Percentiles rank a stretch among this genome's conserved stretches.
Evolutionary conservation across 495 filamentous ascomycete genomes (phyloP).

Genomic region (Opeltia flavorubescens): DNA sequence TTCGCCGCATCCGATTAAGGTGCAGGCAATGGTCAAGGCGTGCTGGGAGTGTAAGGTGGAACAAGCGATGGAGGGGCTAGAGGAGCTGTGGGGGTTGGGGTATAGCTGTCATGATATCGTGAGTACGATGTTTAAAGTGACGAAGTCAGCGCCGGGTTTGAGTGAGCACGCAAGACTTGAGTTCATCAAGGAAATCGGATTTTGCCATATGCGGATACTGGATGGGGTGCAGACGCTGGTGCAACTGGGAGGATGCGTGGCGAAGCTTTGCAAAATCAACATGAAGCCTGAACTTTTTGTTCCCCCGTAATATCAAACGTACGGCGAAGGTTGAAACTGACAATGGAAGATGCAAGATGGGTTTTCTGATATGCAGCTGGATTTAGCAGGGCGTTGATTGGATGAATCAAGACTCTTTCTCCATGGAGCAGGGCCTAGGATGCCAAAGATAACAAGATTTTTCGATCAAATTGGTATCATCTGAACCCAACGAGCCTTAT

Average conservation of each 20-base stretch:
- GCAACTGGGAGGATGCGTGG: constrained; percentile 83
- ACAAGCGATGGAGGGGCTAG: constrained; percentile 67
- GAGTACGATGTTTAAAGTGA: constrained; percentile 96
- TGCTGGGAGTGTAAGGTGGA: constrained; percentile 88
- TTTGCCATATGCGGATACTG: constrained; percentile 97
- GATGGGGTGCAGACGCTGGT: constrained; percentile 92
- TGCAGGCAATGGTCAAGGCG: constrained; percentile 95
- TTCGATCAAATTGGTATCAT: too few relatives aligned
- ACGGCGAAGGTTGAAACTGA: not conserved
- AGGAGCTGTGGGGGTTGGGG: constrained; percentile 85
- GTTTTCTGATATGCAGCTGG: not conserved
- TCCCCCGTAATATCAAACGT: constrained; percentile 20
- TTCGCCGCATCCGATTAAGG: constrained; percentile 90
- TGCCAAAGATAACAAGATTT: too few relatives aligned
- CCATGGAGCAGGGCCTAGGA: not conserved
- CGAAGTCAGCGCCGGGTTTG: constrained; percentile 79
- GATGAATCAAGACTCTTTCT: not conserved
- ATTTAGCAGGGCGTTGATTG: not conserved
- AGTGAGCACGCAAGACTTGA: constrained; percentile 90
- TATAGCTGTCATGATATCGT: constrained; percentile 97
- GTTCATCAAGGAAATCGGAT: constrained; percentile 96
- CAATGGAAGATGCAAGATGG: not conserved
- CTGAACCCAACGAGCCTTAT: too few relatives aligned
- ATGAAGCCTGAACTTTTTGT: constrained; percentile 86
- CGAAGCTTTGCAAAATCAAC: constrained; percentile 80